Evolutionary conservation across 75 land plant genomes (phyloP).

Genomic region (Chamaecyparis obtusa): DNA sequence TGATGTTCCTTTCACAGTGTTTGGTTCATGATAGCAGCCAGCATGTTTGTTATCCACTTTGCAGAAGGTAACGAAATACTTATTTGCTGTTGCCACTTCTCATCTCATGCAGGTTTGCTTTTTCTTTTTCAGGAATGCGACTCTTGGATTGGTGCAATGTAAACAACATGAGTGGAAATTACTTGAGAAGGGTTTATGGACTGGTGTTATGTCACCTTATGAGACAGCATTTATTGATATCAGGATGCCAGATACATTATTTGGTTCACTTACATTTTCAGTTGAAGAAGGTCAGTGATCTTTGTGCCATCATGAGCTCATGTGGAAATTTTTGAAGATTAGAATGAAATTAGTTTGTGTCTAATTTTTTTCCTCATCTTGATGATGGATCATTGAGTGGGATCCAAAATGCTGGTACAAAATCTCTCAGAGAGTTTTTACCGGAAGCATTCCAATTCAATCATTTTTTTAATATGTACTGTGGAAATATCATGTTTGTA

Average conservation of each 20-base stretch:
- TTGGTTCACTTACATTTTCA: slow-evolving; percentile 54
- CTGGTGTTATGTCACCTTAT: slow-evolving; percentile 66
- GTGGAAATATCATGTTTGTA: too few species aligned
- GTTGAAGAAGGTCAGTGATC: slow-evolving; percentile 60
- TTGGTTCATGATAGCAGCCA: neutral
- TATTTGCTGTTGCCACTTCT: neutral
- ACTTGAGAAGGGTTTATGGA: slow-evolving; percentile 71
- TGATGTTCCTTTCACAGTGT: neutral
- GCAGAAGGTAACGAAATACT: neutral
- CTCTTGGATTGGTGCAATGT: slow-evolving; percentile 65
- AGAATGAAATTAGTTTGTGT: neutral
- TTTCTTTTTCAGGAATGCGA: slow-evolving; percentile 48
- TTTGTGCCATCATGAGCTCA: neutral
- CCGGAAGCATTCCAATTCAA: too few species aligned
- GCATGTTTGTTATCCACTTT: neutral
- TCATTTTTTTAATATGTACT: too few species aligned
- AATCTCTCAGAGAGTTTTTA: too few species aligned
- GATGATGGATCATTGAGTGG: too few species aligned
- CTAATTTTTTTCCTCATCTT: too few species aligned
- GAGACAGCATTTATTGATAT: slow-evolving; percentile 68
- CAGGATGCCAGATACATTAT: slow-evolving; percentile 48
- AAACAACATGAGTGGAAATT: slow-evolving; percentile 61
- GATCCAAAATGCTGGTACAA: too few species aligned
- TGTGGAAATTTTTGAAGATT: neutral
- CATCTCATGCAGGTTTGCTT: neutral